These are phyloP conservation scores for Sporothrix brunneoviolacea DNA, from an alignment of 2,329 filamentous ascomycete species.

Conservation along the genomic window DNA sequence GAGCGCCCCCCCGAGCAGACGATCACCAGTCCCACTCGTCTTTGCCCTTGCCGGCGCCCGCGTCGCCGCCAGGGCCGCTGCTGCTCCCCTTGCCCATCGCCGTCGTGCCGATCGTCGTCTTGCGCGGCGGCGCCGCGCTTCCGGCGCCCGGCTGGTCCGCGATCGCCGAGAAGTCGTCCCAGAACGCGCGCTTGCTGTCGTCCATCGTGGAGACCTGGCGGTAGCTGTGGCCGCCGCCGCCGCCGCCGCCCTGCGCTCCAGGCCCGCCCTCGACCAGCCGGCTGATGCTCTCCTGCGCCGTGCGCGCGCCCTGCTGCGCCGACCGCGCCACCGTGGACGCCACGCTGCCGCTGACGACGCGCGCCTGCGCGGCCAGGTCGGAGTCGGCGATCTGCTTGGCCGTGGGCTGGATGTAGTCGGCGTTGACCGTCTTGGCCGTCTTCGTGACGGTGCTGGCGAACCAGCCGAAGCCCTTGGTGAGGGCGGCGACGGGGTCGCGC, in stretches of 20 bases:
- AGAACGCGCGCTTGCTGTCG: conserved; percentile 74
- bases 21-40: conserved; percentile 59
- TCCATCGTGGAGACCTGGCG: conserved; percentile 38
- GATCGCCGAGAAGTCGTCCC: conserved; percentile 78
- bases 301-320: conserved; percentile 63
- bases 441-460: conserved; percentile 82
- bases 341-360: conserved; percentile 56
- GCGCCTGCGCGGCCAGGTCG: conserved; percentile 64
- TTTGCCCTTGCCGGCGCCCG: conserved; percentile 36
- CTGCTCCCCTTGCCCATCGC: conserved; percentile 51
- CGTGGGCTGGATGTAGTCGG: conserved; percentile 86
- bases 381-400: conserved; percentile 81
- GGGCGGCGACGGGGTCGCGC: conserved; percentile 77
- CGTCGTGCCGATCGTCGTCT: conserved; percentile 47
- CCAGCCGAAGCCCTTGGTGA: conserved; percentile 94
- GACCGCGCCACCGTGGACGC: too few relatives aligned
- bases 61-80: conserved; percentile 18
- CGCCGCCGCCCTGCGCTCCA: conserved; percentile 27
- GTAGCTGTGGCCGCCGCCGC: conserved; percentile 27
- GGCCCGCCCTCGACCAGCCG: conserved; percentile 86
- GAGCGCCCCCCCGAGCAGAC: not conserved
- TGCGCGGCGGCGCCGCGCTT: conserved; percentile 38
- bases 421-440: conserved; percentile 85
- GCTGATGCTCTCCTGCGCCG: conserved; percentile 71
- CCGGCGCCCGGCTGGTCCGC: conserved; percentile 44